Evolutionary conservation across 345 rosid species (phyloP).

Genomic region (Garcia nutans): DNA sequence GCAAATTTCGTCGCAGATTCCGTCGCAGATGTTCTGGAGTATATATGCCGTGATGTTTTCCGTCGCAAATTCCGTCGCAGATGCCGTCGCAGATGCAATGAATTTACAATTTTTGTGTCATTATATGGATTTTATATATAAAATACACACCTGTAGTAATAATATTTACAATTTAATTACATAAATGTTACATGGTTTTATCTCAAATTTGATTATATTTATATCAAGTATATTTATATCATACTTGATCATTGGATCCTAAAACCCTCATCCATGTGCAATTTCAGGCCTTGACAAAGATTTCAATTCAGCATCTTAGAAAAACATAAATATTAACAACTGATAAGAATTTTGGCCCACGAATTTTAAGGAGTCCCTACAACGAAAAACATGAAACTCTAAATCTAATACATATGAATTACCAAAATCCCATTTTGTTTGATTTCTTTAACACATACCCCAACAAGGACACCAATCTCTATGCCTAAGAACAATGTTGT

Average conservation of each 20-base stretch:
- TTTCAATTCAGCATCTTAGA: not conserved
- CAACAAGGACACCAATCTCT: constrained; percentile 96
- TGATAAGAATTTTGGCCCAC: not conserved
- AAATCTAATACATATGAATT: not conserved
- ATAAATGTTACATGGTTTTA: not conserved
- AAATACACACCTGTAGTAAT: too few species aligned
- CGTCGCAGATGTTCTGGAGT: too few species aligned
- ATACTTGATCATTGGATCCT: not conserved
- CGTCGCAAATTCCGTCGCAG: too few species aligned
- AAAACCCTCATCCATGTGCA: not conserved
- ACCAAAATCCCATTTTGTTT: not conserved
- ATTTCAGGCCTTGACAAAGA: not conserved
- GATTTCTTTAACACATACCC: constrained; percentile 53
- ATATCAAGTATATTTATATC: too few species aligned
- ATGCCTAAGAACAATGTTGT: constrained; percentile 90
- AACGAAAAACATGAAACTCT: not conserved
- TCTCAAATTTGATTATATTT: not conserved
- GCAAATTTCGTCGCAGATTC: too few species aligned
- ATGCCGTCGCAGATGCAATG: too few species aligned
- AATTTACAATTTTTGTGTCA: too few species aligned
- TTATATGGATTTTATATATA: too few species aligned
- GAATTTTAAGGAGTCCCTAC: not conserved
- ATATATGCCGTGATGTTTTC: too few species aligned
- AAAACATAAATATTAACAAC: not conserved
- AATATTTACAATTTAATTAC: too few species aligned